Conservation (phyloP, 2,329 filamentous ascomycete species). For the Aspergillus ibericus region DNA sequence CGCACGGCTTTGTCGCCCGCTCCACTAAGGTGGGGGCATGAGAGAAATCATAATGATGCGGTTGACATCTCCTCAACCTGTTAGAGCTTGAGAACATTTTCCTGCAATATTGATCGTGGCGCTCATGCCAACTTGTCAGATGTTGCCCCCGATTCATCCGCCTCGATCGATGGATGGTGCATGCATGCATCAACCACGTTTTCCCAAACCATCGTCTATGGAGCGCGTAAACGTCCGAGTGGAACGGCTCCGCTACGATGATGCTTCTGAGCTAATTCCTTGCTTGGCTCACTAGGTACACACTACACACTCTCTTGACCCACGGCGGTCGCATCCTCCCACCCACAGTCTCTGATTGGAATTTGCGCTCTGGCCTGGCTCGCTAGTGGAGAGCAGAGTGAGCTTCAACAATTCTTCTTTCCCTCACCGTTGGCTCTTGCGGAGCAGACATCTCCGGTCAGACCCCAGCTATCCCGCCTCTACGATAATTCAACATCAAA, state of each 20-base stretch:
- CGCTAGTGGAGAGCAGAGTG: slow-evolving; percentile 9
- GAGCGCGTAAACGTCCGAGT: neutral
- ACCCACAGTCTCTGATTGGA: slow-evolving; percentile 15
- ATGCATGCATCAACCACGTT: neutral
- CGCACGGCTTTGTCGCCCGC: slow-evolving; percentile 3
- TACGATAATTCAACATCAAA: neutral
- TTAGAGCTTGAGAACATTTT: neutral
- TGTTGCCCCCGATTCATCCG: neutral
- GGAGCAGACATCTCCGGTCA: slow-evolving; percentile 23
- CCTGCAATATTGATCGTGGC: neutral
- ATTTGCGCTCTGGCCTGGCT: slow-evolving; percentile 7
- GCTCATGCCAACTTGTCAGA: neutral
- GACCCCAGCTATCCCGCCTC: slow-evolving; percentile 5
- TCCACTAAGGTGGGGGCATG: slow-evolving; percentile 2
- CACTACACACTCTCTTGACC: slow-evolving; percentile 10
- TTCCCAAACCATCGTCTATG: neutral
- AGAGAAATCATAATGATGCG: slow-evolving; percentile 1
- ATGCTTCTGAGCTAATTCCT: slow-evolving; percentile 2
- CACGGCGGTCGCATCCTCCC: slow-evolving; percentile 15
- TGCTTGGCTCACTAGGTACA: slow-evolving; percentile 10
- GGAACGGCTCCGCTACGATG: neutral
- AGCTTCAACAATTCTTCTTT: slow-evolving; percentile 8
- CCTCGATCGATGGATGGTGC: neutral
- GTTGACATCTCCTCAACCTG: neutral
- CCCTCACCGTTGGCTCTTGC: slow-evolving; percentile 14